phyloP scores from a whole-genome alignment of 108 stramenopile species.

The Mediolabrus comicus region DNA sequence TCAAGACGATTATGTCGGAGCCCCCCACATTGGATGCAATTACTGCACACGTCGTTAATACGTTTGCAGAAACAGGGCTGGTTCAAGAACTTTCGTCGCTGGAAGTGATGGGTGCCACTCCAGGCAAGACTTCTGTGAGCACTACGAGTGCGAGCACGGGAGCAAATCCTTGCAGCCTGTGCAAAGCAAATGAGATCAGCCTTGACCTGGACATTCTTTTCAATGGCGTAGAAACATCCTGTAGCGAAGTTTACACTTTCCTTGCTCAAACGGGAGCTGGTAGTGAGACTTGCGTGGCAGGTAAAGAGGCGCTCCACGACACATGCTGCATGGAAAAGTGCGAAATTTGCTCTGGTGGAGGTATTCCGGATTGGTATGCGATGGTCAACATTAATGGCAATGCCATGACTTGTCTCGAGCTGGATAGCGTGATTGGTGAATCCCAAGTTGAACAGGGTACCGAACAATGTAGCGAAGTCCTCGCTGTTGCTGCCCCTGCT shows the following conservation, averaged over 20 bases:
- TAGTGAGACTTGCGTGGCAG: slow-evolving; percentile 36
- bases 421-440: slow-evolving; percentile 29
- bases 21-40: slow-evolving; percentile 12
- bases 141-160: slow-evolving; percentile 6
- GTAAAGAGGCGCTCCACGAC: slow-evolving; percentile 36
- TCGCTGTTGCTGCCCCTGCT: slow-evolving; percentile 40
- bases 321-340: slow-evolving; percentile 44
- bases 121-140: slow-evolving; percentile 5
- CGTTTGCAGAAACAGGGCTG: slow-evolving; percentile 3
- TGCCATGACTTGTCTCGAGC: slow-evolving; percentile 47
- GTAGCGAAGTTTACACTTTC: slow-evolving; percentile 36
- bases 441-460: slow-evolving; percentile 33
- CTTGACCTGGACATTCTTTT: slow-evolving; percentile 35
- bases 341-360: slow-evolving; percentile 42
- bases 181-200: slow-evolving; percentile 25
- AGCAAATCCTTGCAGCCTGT: slow-evolving; percentile 43
- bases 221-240: slow-evolving; percentile 44
- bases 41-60: background rate
- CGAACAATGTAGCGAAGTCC: slow-evolving; percentile 34
- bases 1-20: background rate
- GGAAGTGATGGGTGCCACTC: slow-evolving; percentile 3
- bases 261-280: slow-evolving; percentile 35
- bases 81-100: slow-evolving; percentile 3
- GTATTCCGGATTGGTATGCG: slow-evolving; percentile 50
- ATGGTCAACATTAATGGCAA: slow-evolving; percentile 47